Evolutionary conservation across 441 rosid genomes (phyloP).

Genomic region (Flueggea neowawraea): DNA sequence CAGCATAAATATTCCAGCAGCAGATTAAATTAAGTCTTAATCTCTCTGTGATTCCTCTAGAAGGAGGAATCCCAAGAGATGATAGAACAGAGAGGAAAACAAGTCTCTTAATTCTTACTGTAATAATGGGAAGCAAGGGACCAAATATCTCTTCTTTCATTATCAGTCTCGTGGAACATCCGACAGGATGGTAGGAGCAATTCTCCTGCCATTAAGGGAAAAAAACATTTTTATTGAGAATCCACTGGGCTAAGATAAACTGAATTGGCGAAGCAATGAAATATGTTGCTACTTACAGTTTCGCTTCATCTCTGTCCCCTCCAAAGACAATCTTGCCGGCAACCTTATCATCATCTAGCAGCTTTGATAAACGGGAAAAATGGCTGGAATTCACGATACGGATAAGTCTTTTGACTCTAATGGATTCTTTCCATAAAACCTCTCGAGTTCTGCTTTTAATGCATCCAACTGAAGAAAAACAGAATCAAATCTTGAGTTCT

Average conservation of each 20-base stretch:
- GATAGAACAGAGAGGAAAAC: neutral
- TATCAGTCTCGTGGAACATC: constrained; percentile 58
- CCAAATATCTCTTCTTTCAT: constrained; percentile 87
- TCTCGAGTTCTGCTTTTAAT: constrained; percentile 59
- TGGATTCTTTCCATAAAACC: constrained; percentile 74
- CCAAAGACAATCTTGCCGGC: constrained; percentile 77
- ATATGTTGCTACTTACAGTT: constrained; percentile 54
- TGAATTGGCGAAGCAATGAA: constrained; percentile 8
- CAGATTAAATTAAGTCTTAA: neutral
- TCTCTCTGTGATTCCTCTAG: neutral
- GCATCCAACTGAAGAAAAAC: constrained; percentile 55
- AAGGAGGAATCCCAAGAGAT: neutral
- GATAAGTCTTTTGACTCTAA: constrained; percentile 84
- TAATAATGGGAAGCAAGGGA: constrained; percentile 72
- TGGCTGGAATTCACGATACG: constrained; percentile 78
- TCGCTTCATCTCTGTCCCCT: constrained; percentile 67
- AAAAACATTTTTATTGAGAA: constrained; percentile 2
- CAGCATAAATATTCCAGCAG: neutral
- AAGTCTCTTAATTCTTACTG: constrained; percentile 28
- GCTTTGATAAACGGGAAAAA: constrained; percentile 69
- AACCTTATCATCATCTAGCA: constrained; percentile 84
- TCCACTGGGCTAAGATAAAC: constrained; percentile 6
- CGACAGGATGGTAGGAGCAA: constrained; percentile 68
- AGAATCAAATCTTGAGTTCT: neutral
- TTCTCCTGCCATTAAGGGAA: constrained; percentile 41